Evolutionary conservation across 164 flowering plant species (phyloP).

Genomic region (Malania oleifera): DNA sequence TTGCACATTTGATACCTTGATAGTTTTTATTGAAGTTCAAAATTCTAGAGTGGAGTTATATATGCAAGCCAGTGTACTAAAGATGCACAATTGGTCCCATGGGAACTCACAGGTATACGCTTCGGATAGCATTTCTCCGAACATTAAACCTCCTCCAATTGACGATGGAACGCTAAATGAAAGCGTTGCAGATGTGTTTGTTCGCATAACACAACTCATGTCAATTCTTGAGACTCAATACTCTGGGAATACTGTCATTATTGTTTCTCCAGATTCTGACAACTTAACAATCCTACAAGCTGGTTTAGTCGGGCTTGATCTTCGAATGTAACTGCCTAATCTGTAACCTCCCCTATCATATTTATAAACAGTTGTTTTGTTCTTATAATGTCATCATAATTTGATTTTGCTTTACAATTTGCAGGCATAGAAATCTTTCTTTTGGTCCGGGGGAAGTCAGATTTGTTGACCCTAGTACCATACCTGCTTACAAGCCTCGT

Average conservation of each 20-base stretch:
- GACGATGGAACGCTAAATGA: constrained; percentile 94
- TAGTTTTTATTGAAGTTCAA: not conserved
- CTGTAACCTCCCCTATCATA: too few species aligned
- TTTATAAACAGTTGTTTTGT: not conserved
- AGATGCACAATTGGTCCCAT: not conserved
- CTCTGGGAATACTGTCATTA: constrained; percentile 70
- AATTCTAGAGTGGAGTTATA: not conserved
- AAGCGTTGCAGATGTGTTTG: constrained; percentile 87
- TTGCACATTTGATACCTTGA: not conserved
- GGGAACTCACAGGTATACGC: constrained; percentile 57
- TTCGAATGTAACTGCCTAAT: constrained; percentile 51
- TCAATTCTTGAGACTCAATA: constrained; percentile 93
- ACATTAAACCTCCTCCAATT: constrained; percentile 74
- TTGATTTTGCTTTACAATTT: not conserved
- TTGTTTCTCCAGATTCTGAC: constrained; percentile 97
- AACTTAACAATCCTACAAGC: constrained; percentile 85
- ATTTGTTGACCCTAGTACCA: constrained; percentile 55
- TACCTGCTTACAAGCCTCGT: constrained; percentile 84
- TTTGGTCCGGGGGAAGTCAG: constrained; percentile 83
- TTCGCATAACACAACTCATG: constrained; percentile 93
- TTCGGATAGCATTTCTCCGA: constrained; percentile 66
- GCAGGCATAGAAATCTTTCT: constrained; percentile 81
- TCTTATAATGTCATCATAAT: not conserved
- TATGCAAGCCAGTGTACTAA: too few species aligned
- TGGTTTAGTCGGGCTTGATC: constrained; percentile 85